phyloP scores from a whole-genome alignment of 352 stramenopile genomes.

The Thalassiosira mediterranea region DNA sequence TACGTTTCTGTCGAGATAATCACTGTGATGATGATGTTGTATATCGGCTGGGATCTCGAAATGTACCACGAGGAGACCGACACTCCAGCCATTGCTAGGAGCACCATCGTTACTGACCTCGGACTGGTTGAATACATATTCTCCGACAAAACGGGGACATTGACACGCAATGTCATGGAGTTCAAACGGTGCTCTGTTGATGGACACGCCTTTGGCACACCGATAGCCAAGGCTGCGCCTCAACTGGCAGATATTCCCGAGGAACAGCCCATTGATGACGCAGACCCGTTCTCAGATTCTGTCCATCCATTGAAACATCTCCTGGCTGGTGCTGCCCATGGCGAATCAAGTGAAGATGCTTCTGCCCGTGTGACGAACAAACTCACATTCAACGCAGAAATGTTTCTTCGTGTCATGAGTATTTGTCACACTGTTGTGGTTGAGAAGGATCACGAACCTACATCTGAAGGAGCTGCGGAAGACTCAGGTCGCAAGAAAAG shows the following conservation, averaged over 20 bases:
- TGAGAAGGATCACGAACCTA: conserved; percentile 86
- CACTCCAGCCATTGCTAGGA: conserved; percentile 84
- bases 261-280: conserved; percentile 5
- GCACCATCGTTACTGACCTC: conserved; percentile 83
- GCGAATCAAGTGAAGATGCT: conserved; percentile 9
- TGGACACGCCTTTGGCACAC: conserved; percentile 89
- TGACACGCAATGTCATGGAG: conserved; percentile 99
- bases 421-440: conserved; percentile 96
- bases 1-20: conserved; percentile 97
- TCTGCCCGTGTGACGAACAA: conserved; percentile 9
- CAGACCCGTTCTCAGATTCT: conserved; percentile 29
- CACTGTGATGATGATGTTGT: conserved; percentile 92
- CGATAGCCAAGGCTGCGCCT: conserved; percentile 68
- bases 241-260: conserved; percentile 1
- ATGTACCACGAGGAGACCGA: conserved; percentile 93
- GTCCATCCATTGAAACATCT: conserved; percentile 73
- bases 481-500: neutral
- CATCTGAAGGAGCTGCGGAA: conserved; percentile 4
- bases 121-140: conserved; percentile 99
- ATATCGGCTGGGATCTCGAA: conserved; percentile 91
- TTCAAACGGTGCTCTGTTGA: conserved; percentile 96
- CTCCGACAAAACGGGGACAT: conserved; percentile 99
- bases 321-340: conserved; percentile 54
- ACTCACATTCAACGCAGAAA: conserved; percentile 83
- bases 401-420: conserved; percentile 86